Evolutionary conservation across 495 filamentous ascomycete genomes (phyloP).

Genomic region (Podospora comata): DNA sequence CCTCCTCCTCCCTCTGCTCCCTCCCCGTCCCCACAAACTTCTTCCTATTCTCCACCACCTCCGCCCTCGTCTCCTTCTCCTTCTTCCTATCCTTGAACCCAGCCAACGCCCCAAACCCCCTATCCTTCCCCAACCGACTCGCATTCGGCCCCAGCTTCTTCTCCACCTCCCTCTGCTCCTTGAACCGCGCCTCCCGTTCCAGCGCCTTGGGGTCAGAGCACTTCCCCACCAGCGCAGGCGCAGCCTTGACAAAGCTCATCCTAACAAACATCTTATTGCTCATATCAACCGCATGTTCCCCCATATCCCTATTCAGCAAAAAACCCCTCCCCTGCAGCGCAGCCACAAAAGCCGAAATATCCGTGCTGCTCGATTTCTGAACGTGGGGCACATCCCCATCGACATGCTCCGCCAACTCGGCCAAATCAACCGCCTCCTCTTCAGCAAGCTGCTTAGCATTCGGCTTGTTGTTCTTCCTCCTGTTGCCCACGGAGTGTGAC

Average conservation of each 20-base stretch:
- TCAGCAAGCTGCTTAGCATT: constrained; percentile 18
- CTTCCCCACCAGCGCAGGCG: constrained; percentile 67
- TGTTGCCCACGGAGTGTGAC: constrained; percentile 58
- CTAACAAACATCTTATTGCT: constrained; percentile 97
- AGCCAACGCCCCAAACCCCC: constrained; percentile 15
- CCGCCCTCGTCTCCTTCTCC: constrained; percentile 14
- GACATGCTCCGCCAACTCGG: constrained; percentile 50
- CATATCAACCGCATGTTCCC: constrained; percentile 64
- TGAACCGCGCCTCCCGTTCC: neutral
- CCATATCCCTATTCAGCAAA: constrained; percentile 52
- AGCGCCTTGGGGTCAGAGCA: constrained; percentile 39
- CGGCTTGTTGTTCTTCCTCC: neutral
- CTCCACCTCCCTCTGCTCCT: neutral
- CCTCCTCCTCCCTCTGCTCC: constrained; percentile 41
- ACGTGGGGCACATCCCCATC: constrained; percentile 46
- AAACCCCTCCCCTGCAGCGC: constrained; percentile 78
- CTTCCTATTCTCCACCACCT: constrained; percentile 42
- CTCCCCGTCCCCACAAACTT: constrained; percentile 48
- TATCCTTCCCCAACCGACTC: constrained; percentile 33
- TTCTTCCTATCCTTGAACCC: neutral
- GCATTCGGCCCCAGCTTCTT: constrained; percentile 9
- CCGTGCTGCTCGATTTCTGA: constrained; percentile 58
- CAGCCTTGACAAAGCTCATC: constrained; percentile 86
- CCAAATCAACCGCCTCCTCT: constrained; percentile 46
- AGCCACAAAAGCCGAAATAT: constrained; percentile 84